A percentile compares a stretch with the other conserved stretches of the same genome.
These are phyloP conservation scores for Ampelomyces quisqualis DNA, from an alignment of 2,329 filamentous ascomycete species.

Conservation along the genomic window DNA sequence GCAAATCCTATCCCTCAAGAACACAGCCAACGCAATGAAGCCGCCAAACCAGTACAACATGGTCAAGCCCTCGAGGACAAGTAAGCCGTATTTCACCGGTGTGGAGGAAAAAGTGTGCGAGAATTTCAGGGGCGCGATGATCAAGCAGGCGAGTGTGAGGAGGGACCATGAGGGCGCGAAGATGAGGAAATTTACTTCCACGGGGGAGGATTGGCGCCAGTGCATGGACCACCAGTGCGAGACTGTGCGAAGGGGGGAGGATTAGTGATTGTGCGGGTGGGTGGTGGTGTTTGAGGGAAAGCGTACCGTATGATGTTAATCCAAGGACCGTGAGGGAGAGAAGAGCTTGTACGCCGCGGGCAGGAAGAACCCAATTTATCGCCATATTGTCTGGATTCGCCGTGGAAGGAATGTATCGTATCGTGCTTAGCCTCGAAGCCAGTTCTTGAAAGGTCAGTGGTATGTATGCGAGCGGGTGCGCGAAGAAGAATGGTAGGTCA, in stretches of 20 bases:
- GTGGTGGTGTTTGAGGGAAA: not conserved
- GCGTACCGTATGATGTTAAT: slow-evolving; percentile 69
- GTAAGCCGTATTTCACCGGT: slow-evolving; percentile 60
- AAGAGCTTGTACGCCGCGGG: slow-evolving; percentile 66
- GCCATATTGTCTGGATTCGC: slow-evolving; percentile 46
- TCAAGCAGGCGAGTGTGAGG: slow-evolving; percentile 67
- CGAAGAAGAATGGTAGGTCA: not conserved
- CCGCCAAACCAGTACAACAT: slow-evolving; percentile 90
- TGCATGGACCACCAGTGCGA: slow-evolving; percentile 55
- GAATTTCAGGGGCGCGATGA: slow-evolving; percentile 65
- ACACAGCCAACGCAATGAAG: slow-evolving; percentile 72
- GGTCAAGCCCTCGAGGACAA: slow-evolving; percentile 69
- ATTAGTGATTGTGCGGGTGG: slow-evolving; percentile 8
- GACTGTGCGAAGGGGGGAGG: no score
- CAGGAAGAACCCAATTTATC: slow-evolving; percentile 58
- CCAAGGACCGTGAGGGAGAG: slow-evolving; percentile 75
- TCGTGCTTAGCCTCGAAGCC: not conserved
- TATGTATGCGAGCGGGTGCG: slow-evolving; percentile 1
- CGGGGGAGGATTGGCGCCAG: slow-evolving; percentile 56
- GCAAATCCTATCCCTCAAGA: slow-evolving; percentile 60
- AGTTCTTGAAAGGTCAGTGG: not conserved
- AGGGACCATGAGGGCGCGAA: slow-evolving; percentile 75
- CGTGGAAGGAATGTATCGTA: slow-evolving; percentile 1
- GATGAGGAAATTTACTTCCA: slow-evolving; percentile 72
- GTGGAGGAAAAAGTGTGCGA: slow-evolving; percentile 39